Evolutionary conservation across 768 basidiomycete genomes (phyloP), one percentile per base, ranked within the genome.

Genomic region (Termitomyces sp.): DNA sequence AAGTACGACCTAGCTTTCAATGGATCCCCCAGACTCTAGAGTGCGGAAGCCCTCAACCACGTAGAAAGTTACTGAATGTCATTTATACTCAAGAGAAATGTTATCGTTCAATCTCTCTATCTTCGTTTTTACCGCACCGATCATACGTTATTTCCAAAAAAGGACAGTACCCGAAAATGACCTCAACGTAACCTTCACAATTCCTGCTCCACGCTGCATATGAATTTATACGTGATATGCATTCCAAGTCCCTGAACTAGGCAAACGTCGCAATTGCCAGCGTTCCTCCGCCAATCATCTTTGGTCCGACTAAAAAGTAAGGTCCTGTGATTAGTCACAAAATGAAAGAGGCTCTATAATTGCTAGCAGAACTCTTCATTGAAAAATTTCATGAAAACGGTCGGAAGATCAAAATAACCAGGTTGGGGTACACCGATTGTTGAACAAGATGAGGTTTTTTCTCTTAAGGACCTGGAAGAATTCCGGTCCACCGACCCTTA

Each of bases 381-480:
- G n/a, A 28, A 45, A 19, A 14, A 0, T 14, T 41, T 17, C 19
- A 26, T 30, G 2, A 1, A 35, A 22, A 24, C 10, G 38, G 22
- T 2, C 2, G 14, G 10, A 12, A 32, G 6, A 34, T 28, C 51
- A 15, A 34, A 2, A 11, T 42, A n/a, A 57, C 17, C 70, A 67
- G 73, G 75, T 45, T 82, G 81, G 81, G 75, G 72, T 10, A 62
- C 63, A 8, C 58, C 64, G 7, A 45, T 65, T 22, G 55, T 57
- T 12, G 64, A 66, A 24, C 69, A 68, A 14, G 70, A 66, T 22
- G 78, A 80, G 44, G 30, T 71, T 30, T 73, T 72, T 48, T 58
- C 56, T 30, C 46, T 79, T 15, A 57, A 63, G 21, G 71, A 73
- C 19, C 66, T 83, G 54, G 73, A 76, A 44, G 77, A 78, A 15